phyloP scores from a whole-genome alignment of 768 basidiomycete species.

The Suillus weaverae region DNA sequence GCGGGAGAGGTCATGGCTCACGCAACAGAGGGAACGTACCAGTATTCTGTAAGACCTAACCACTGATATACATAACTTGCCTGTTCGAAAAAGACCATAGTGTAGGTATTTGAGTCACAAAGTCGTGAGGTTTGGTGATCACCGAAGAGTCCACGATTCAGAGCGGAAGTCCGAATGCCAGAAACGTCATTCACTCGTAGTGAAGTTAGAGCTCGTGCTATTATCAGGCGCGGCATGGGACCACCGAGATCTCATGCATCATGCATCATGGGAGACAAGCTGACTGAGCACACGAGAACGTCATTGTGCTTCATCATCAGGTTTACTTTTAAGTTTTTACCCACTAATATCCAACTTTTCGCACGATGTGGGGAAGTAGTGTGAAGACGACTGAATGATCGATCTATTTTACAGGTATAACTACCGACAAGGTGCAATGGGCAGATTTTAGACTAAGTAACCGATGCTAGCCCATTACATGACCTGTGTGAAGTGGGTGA shows the following conservation, averaged over 20 bases:
- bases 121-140: neutral
- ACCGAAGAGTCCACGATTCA: neutral
- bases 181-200: neutral
- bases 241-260: neutral
- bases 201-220: neutral
- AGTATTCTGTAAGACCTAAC: neutral
- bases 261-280: neutral
- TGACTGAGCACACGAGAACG: neutral
- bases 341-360: too few species aligned
- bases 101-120: neutral
- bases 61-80: neutral
- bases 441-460: neutral
- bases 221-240: neutral
- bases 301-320: too few species aligned
- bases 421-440: neutral
- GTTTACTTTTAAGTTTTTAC: too few species aligned
- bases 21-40: neutral
- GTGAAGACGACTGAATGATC: neutral
- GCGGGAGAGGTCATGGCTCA: neutral
- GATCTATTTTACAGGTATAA: neutral
- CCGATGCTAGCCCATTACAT: neutral
- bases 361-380: too few species aligned
- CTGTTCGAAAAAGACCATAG: neutral
- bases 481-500: neutral
- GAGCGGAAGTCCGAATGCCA: slow-evolving; percentile 1